phyloP scores from a whole-genome alignment of 768 basidiomycete genomes.

The Boletus sp. region DNA sequence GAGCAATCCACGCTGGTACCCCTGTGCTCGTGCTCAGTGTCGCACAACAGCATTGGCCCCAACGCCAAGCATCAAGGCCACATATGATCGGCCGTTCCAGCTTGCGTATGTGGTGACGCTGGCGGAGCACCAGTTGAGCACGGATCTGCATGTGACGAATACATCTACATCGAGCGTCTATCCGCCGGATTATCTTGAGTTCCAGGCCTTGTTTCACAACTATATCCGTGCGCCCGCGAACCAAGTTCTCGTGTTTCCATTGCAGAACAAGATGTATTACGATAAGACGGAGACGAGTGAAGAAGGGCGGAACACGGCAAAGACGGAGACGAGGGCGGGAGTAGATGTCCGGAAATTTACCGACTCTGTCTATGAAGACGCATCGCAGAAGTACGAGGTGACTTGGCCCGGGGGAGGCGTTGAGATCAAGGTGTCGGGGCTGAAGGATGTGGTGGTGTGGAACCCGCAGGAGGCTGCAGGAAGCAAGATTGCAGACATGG shows the following conservation, averaged over 20 bases:
- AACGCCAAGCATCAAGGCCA: slow-evolving; percentile 49
- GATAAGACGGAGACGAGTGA: slow-evolving; percentile 76
- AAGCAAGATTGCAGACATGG: slow-evolving; percentile 83
- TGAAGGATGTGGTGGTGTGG: slow-evolving; percentile 91
- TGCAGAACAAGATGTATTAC: slow-evolving; percentile 62
- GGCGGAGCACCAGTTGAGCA: slow-evolving; percentile 65
- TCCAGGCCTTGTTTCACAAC: slow-evolving; percentile 91
- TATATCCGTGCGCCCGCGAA: slow-evolving; percentile 72
- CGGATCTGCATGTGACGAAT: slow-evolving; percentile 80
- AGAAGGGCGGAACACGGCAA: slow-evolving; percentile 45
- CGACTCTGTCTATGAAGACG: slow-evolving; percentile 76
- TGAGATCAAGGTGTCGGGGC: slow-evolving; percentile 46
- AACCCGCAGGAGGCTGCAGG: slow-evolving; percentile 78
- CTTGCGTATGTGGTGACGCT: slow-evolving; percentile 84
- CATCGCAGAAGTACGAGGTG: slow-evolving; percentile 51
- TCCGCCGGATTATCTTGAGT: slow-evolving; percentile 55
- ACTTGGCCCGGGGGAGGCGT: slow-evolving; percentile 58
- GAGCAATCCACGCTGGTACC: slow-evolving; percentile 25
- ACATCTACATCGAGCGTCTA: slow-evolving; percentile 42
- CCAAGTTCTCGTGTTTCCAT: slow-evolving; percentile 56
- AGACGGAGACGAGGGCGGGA: slow-evolving; percentile 54
- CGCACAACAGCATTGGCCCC: slow-evolving; percentile 55
- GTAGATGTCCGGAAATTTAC: slow-evolving; percentile 69
- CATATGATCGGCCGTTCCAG: slow-evolving; percentile 64
- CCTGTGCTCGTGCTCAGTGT: background rate